Conservation (phyloP, 2,329 filamentous ascomycete species). For the Arthrinium puccinioides region DNA sequence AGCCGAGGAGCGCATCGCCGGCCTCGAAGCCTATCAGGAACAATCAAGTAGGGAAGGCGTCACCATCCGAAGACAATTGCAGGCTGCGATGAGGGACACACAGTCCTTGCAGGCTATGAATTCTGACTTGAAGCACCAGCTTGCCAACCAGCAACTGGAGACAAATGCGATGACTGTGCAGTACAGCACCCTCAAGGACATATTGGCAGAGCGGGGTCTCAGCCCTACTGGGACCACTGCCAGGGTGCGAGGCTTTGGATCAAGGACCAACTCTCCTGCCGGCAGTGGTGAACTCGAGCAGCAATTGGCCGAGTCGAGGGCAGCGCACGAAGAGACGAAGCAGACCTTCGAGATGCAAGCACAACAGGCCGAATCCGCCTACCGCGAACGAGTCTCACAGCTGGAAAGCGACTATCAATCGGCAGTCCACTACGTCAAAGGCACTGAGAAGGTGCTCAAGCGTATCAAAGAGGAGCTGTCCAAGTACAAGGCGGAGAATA, state of each 20-base stretch:
- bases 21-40: constrained; percentile 93
- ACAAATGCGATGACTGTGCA: constrained; percentile 91
- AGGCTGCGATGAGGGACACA: constrained; percentile 73
- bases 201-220: constrained; percentile 82
- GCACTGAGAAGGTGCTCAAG: constrained; percentile 97
- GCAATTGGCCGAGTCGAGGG: constrained; percentile 69
- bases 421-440: constrained; percentile 95
- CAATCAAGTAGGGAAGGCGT: constrained; percentile 92
- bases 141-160: constrained; percentile 83
- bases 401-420: constrained; percentile 97
- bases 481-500: constrained; percentile 83
- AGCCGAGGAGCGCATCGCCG: constrained; percentile 93
- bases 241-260: constrained; percentile 65
- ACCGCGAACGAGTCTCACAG: constrained; percentile 87
- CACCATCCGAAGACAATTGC: constrained; percentile 81
- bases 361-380: constrained; percentile 80
- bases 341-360: constrained; percentile 68
- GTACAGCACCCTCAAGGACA: constrained; percentile 86
- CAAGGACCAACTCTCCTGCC: constrained; percentile 73
- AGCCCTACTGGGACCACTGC: constrained; percentile 61
- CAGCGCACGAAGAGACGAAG: constrained; percentile 82
- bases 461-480: constrained; percentile 97
- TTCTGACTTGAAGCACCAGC: constrained; percentile 71
- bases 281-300: constrained; percentile 82
- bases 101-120: constrained; percentile 77